Evolutionary conservation across 192 early-diverging fungal genomes (phyloP), one percentile per base, ranked within the genome.

Genomic region (Gamsiella multidivaricata): DNA sequence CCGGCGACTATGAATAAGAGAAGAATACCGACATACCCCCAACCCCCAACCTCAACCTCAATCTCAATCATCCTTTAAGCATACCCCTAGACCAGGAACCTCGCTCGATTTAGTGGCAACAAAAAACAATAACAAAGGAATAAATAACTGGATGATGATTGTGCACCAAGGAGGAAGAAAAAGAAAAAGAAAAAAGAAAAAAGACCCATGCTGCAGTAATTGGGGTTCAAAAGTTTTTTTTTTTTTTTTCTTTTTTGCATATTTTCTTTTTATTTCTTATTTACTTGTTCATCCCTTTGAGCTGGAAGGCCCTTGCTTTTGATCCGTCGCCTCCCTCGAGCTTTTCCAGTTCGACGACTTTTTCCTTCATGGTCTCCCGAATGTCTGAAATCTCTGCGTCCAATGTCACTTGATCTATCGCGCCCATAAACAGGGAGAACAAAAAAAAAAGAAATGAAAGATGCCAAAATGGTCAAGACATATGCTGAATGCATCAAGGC

Each of bases 371-470:
- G 0, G 39, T 58, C 34, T 86, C 62, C 25, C 86, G 65, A 18
- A 81, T 70, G 25, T 69, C 70, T 1, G 68, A 54, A 51, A 88
- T 88, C 36, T 86, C 83, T 28, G 70, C 42, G 26, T 85, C 76
- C 18, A 90, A 58, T 31, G 71, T 79, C 9, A 51, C 54, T 73
- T 90, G 87, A 34, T 89, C 88, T 89, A 70, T 41, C 26, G 18
- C 18, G 11, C 47, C 9, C 20, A 23, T 0, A 43, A 36, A 26
- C n/a, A n/a, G n/a, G n/a, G n/a, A n/a, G n/a, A n/a, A n/a, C n/a
- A n/a, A n/a, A 47, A 33, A 39, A 33, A 37, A 5, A 43, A 36
- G n/a, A 31, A 12, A n/a, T n/a, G n/a, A n/a, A 41, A 41, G 8
- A 14, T 10, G 39, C 37, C 28, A 36, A 49, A 20, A 52, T 46